Conservation (phyloP, 305 asterid genomes). For the Rubia tinctorum region DNA sequence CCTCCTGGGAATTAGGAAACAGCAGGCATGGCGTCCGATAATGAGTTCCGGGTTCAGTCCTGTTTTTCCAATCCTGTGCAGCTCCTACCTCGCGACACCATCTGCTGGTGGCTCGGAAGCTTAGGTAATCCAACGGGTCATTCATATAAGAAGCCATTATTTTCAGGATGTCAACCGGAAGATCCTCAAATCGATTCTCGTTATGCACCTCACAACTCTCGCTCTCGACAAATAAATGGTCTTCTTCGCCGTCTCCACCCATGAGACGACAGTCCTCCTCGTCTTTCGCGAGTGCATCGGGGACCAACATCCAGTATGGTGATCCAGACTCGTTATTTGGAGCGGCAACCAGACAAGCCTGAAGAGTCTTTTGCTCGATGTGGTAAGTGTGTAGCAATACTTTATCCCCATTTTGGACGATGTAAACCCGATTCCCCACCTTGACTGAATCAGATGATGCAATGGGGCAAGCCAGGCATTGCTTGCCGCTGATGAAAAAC, state of each 20-base stretch:
- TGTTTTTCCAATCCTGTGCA: background rate
- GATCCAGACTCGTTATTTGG: background rate
- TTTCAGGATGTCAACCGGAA: background rate
- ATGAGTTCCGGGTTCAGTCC: fast-evolving
- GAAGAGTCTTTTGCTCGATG: background rate
- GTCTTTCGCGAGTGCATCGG: background rate
- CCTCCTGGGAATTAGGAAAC: background rate
- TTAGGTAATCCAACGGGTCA: background rate
- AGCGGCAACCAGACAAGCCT: background rate
- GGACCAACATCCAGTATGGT: background rate
- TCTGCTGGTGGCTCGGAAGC: background rate
- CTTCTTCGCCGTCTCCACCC: background rate
- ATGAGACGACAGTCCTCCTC: background rate
- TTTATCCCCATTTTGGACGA: background rate
- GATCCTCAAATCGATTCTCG: background rate
- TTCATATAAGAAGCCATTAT: background rate
- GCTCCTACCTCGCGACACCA: background rate
- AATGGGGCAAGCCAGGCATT: background rate
- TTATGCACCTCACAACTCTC: background rate
- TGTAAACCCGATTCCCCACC: background rate
- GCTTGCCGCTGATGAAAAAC: background rate
- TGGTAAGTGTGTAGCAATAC: background rate
- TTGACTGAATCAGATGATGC: background rate
- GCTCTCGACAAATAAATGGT: background rate
- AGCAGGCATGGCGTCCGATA: background rate